Percentiles rank a stretch among this genome's conserved stretches.
These are phyloP conservation scores for Hebeloma cylindrosporum DNA, from an alignment of 768 basidiomycete genomes.

Conservation along the genomic window DNA sequence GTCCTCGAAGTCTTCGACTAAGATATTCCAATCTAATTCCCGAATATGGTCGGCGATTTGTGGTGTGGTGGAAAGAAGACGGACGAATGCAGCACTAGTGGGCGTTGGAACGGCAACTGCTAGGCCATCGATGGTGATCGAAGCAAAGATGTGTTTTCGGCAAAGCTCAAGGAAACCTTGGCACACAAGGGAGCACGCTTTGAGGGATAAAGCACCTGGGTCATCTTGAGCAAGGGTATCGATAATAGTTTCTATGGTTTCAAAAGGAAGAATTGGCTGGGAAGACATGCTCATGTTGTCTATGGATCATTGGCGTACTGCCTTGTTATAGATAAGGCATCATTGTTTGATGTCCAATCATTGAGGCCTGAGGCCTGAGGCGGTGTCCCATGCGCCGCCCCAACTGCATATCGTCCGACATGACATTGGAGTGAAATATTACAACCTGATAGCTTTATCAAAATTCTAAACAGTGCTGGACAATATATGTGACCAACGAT, in stretches of 20 bases:
- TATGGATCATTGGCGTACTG: too few species aligned
- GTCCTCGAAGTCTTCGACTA: neutral
- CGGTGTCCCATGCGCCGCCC: too few species aligned
- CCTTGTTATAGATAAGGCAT: too few species aligned
- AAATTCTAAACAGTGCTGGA: too few species aligned
- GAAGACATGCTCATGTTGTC: too few species aligned
- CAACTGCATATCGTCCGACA: too few species aligned
- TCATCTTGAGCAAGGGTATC: constrained; percentile 4
- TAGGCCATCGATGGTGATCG: neutral
- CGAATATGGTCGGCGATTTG: constrained; percentile 6
- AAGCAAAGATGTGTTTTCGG: constrained; percentile 9
- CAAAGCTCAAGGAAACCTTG: neutral
- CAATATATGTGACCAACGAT: too few species aligned
- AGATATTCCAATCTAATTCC: neutral
- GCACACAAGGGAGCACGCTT: constrained; percentile 4
- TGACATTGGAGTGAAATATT: too few species aligned
- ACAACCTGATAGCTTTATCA: too few species aligned
- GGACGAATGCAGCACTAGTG: neutral
- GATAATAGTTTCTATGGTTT: constrained; percentile 2
- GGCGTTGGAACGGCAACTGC: neutral
- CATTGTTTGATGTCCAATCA: too few species aligned
- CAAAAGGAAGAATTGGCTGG: neutral
- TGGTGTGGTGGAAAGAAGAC: constrained; percentile 1
- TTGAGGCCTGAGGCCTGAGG: too few species aligned
- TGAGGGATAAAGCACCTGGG: neutral